phyloP scores from a whole-genome alignment of 176 grass and related monocot species.

The bread wheat (Triticum aestivum) region DNA sequence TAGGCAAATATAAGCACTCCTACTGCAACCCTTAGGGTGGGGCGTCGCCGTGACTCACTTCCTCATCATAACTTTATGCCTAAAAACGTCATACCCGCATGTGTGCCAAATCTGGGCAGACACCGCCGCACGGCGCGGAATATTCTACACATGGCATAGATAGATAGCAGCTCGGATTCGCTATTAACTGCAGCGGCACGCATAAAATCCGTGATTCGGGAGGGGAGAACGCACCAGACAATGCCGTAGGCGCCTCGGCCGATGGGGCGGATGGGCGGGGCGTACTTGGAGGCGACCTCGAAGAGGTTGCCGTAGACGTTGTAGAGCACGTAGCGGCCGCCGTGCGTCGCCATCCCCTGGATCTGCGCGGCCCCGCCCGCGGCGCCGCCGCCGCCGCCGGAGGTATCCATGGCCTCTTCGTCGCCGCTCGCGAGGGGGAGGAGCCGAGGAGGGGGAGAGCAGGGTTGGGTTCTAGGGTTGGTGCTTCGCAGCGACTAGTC shows the following conservation, averaged over 20 bases:
- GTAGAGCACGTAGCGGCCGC: conserved; percentile 80
- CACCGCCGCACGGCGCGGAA: neutral
- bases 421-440: neutral
- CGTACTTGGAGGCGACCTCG: conserved; percentile 88
- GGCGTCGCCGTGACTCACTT: neutral
- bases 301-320: conserved; percentile 91
- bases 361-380: conserved; percentile 50
- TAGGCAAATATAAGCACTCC: neutral
- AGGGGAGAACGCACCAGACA: conserved; percentile 69
- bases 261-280: conserved; percentile 80
- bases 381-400: conserved; percentile 33
- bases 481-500: conserved; percentile 38
- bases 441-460: neutral
- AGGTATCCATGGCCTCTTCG: conserved; percentile 35
- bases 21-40: neutral
- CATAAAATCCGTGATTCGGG: neutral
- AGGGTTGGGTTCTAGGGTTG: conserved; percentile 27
- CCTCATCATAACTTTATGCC: conserved; percentile 23
- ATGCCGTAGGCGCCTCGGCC: conserved; percentile 95
- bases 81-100: neutral
- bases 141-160: neutral
- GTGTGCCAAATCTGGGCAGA: conserved; percentile 2
- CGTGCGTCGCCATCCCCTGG: conserved; percentile 63
- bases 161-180: neutral
- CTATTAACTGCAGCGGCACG: neutral